Evolutionary conservation across 768 basidiomycete genomes (phyloP).

Genomic region (Suillus placidus): DNA sequence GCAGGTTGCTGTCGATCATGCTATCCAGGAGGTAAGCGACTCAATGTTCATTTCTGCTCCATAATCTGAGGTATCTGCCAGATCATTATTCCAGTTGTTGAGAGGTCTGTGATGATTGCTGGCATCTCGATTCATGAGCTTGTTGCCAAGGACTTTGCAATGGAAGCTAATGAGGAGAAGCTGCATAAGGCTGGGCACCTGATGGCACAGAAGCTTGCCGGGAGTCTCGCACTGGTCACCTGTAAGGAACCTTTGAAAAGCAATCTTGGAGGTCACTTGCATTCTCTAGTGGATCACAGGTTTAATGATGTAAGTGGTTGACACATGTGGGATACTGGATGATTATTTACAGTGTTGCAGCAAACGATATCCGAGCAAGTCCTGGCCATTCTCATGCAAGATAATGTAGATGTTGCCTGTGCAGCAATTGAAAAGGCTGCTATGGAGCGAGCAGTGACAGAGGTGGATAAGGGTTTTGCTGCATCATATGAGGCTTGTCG

Average conservation of each 20-base stretch:
- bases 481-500: slow-evolving; percentile 81
- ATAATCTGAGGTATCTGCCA: slow-evolving; percentile 30
- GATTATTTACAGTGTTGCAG: slow-evolving; percentile 29
- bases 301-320: slow-evolving; percentile 71
- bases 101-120: slow-evolving; percentile 97
- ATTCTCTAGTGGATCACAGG: slow-evolving; percentile 84
- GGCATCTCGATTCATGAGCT: slow-evolving; percentile 96
- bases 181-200: slow-evolving; percentile 89
- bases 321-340: slow-evolving; percentile 6
- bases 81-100: slow-evolving; percentile 97
- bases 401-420: slow-evolving; percentile 94
- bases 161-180: slow-evolving; percentile 88
- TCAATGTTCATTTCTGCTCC: background rate
- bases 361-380: slow-evolving; percentile 84
- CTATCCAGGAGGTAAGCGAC: slow-evolving; percentile 82
- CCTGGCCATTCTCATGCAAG: slow-evolving; percentile 76
- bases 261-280: slow-evolving; percentile 86
- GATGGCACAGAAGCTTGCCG: slow-evolving; percentile 97
- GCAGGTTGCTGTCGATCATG: slow-evolving; percentile 87
- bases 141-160: slow-evolving; percentile 94
- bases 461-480: slow-evolving; percentile 89
- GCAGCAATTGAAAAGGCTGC: slow-evolving; percentile 95
- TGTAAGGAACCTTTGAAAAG: slow-evolving; percentile 97
- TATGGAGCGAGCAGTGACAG: slow-evolving; percentile 91
- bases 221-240: slow-evolving; percentile 93